Conservation (phyloP, 2,329 filamentous ascomycete genomes). For the Hypoxylon sp. region DNA sequence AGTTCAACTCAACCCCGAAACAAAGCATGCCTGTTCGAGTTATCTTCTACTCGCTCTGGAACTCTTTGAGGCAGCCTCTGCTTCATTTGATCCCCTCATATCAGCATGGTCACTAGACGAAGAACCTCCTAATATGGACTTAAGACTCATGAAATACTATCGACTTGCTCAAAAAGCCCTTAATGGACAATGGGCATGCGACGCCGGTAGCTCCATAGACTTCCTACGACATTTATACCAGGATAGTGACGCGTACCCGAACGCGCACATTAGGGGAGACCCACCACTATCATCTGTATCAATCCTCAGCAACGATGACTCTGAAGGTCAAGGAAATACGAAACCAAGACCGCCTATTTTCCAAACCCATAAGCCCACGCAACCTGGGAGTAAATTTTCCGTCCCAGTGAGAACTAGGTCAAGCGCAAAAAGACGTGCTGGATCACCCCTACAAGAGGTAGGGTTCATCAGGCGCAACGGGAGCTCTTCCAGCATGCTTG, state of each 20-base stretch:
- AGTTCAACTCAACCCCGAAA: constrained; percentile 19
- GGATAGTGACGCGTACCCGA: constrained; percentile 13
- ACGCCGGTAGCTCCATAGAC: constrained; percentile 32
- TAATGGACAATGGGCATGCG: constrained; percentile 26
- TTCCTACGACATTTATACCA: constrained; percentile 35
- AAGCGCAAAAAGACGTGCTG: constrained; percentile 40
- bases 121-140: constrained; percentile 41
- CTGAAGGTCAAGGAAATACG: not conserved
- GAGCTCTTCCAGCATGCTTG: constrained; percentile 44
- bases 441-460: constrained; percentile 36
- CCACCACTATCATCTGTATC: constrained; percentile 1
- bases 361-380: constrained; percentile 14
- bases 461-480: constrained; percentile 36
- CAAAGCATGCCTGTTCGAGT: constrained; percentile 23
- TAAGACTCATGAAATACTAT: constrained; percentile 45
- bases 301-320: not conserved
- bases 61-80: constrained; percentile 43
- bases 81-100: constrained; percentile 42
- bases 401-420: constrained; percentile 36
- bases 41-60: constrained; percentile 41
- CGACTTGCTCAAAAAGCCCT: constrained; percentile 40
- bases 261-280: not conserved
- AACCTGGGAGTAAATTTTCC: constrained; percentile 18
- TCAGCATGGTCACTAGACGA: constrained; percentile 44
- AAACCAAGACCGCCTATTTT: constrained; percentile 7